A percentile compares a stretch with the other conserved stretches of the same genome.
Conservation (phyloP, 1,284 basidiomycete genomes). For the Spongispora temasekensis region DNA sequence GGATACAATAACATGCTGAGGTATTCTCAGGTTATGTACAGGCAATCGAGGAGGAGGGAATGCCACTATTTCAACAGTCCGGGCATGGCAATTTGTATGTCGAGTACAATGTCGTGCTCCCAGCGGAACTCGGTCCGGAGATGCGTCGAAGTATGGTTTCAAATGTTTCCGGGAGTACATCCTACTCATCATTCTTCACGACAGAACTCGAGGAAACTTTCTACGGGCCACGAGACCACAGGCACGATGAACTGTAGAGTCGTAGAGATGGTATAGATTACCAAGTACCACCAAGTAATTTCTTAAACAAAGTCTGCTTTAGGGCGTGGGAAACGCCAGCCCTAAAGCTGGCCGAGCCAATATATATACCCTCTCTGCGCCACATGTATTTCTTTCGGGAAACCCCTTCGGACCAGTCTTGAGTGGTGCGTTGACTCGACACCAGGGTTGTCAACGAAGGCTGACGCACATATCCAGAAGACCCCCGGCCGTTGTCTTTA, state of each 20-base stretch:
- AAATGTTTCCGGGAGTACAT: neutral
- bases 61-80: constrained; percentile 72
- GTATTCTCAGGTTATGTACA: constrained; percentile 69
- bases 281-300: constrained; percentile 4
- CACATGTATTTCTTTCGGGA: constrained; percentile 17
- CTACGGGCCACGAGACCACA: constrained; percentile 17
- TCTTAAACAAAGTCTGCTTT: neutral
- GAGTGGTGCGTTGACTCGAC: constrained; percentile 4
- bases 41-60: constrained; percentile 82
- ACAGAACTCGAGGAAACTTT: constrained; percentile 33
- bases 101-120: constrained; percentile 90
- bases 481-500: constrained; percentile 25
- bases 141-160: constrained; percentile 65
- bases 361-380: constrained; percentile 18
- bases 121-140: constrained; percentile 64
- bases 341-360: constrained; percentile 21
- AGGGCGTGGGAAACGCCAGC: constrained; percentile 31
- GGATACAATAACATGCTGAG: constrained; percentile 3
- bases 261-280: neutral
- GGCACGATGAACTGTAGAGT: constrained; percentile 32
- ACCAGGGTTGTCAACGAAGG: neutral
- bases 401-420: constrained; percentile 38
- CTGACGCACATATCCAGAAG: constrained; percentile 14
- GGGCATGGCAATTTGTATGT: constrained; percentile 84
- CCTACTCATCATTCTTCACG: constrained; percentile 7